Evolutionary conservation across 306 rosid genomes (phyloP), one percentile per base, ranked within the genome.

Genomic region (Casuarina cunninghamiana): DNA sequence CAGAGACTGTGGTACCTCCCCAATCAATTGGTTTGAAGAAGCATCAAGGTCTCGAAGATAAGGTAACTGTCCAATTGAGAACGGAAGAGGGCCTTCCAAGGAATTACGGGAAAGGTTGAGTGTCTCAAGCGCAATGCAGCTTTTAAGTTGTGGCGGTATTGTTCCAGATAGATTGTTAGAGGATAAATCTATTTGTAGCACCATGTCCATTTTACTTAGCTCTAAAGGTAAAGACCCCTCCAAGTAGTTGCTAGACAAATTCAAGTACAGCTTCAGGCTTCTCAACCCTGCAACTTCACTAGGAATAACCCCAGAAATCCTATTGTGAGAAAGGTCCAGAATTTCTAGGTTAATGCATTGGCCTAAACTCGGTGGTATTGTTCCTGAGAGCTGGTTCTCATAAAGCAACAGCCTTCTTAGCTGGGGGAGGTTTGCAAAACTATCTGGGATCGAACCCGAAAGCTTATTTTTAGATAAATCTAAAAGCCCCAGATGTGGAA

Each of bases 131-230:
- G 97, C 98, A 82, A 88, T 84, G 86, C 97, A 91, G 71, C 87
- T 92, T 73, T 83, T 97, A n/a, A 95, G 81, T 15, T 95, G 97
- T 26, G 97, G 86, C 1, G 97, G 96, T 70, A 95, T 85, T 48
- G 82, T 77, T n/a, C 91, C 88, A 2, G 91, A 86, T 82, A 95
- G 86, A 72, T 92, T 88, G 82, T 95, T 95, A 62, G 82, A 76
- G 26, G 99, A 95, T 46, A 95, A 75, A 62, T 95, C 99, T 71
- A 95, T 85, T 19, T 93, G 90, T 19, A 95, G 88, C 43, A 95
- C 91, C 99, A 95, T 92, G 53, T 92, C 94, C 99, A 95, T 95
- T 89, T 95, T 95, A 76, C 93, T 89, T 35, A 95, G 84, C 82
- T 95, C 97, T 62, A 92, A 83, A 73, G 97, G 97, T 10, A 95